phyloP scores from a whole-genome alignment of 2,329 filamentous ascomycete species.

The Xylaria multiplex region DNA sequence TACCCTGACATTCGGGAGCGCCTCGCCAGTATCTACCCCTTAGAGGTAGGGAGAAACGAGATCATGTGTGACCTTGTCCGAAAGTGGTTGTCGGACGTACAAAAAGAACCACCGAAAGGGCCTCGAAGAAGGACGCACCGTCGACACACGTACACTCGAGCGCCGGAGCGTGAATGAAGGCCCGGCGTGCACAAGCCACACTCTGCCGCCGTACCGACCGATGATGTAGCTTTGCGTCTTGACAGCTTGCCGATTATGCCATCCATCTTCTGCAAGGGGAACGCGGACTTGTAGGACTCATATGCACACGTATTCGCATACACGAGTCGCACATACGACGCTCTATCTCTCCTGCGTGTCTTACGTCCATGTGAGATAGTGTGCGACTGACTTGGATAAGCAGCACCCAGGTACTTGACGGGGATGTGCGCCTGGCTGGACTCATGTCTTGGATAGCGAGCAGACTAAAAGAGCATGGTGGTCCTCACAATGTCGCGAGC shows the following conservation, averaged over 20 bases:
- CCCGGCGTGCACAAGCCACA: constrained; percentile 11
- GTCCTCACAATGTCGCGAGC: constrained; percentile 6
- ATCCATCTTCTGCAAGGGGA: constrained; percentile 29
- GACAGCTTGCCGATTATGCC: constrained; percentile 26
- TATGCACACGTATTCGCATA: constrained; percentile 12
- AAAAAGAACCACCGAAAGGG: constrained; percentile 29
- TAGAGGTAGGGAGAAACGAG: constrained; percentile 23
- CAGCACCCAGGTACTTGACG: neutral
- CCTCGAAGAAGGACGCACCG: constrained; percentile 7
- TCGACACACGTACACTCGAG: constrained; percentile 8
- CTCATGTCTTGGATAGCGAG: constrained; percentile 10
- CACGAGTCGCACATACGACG: constrained; percentile 1
- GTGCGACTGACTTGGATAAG: constrained; percentile 9
- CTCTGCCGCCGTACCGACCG: neutral
- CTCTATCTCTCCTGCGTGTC: constrained; percentile 27
- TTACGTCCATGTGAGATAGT: constrained; percentile 35
- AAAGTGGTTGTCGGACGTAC: constrained; percentile 20
- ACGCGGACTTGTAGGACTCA: neutral
- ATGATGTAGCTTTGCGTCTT: constrained; percentile 23
- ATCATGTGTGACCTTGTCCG: constrained; percentile 27
- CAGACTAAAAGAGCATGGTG: neutral
- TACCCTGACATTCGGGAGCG: constrained; percentile 16
- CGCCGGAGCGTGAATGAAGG: neutral
- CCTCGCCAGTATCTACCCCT: constrained; percentile 33
- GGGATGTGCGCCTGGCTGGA: constrained; percentile 7